Evolutionary conservation across 2,329 filamentous ascomycete species (phyloP), one percentile per base, ranked within the genome.

Genomic region (Neurospora crassa): DNA sequence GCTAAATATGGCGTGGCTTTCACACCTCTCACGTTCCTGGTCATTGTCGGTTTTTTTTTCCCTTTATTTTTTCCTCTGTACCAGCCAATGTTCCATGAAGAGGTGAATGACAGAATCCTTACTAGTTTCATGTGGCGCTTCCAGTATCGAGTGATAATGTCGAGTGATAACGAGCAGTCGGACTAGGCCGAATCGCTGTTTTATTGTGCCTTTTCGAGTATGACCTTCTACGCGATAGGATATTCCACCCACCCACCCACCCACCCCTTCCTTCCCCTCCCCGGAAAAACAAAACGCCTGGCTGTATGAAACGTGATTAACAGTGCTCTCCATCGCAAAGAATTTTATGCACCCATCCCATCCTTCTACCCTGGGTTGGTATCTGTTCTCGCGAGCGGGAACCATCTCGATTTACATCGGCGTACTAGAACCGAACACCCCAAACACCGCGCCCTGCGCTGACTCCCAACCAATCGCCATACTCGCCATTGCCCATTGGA

Each of bases 391-490:
- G 24, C 3, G 53, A 37, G 29, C 53, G 53, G 7, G 29, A 34
- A 37, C 29, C 53, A 63, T 37, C n/a, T 34, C 29, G 53, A 34
- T 63, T 63, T 63, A 63, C 29, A 63, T 34, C 53, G 53, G 53
- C 29, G 16, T 63, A 63, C 53, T 63, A 63, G 53, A 63, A 34
- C 74, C 72, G 70, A 18, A 93, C 90, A 37, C 92, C 92, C 92
- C 92, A 96, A 42, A 96, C 88, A 5, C 93, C 92, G 73, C 92
- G 85, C 24, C 93, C 93, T 20, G 91, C 92, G 76, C 90, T 91
- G 2, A 96, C 91, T 67, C 93, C 93, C 7, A 96, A 83, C 93
- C 93, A 96, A 76, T 96, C 93, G 24, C 92, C 91, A 18, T 87
- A 88, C 71, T 94, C 92, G 20, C 83, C 84, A 40, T 86, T 91